Percentiles rank a stretch among this genome's conserved stretches.
Evolutionary conservation across 176 grass and related monocot species (phyloP).

Genomic region (Cenchrus americanus): DNA sequence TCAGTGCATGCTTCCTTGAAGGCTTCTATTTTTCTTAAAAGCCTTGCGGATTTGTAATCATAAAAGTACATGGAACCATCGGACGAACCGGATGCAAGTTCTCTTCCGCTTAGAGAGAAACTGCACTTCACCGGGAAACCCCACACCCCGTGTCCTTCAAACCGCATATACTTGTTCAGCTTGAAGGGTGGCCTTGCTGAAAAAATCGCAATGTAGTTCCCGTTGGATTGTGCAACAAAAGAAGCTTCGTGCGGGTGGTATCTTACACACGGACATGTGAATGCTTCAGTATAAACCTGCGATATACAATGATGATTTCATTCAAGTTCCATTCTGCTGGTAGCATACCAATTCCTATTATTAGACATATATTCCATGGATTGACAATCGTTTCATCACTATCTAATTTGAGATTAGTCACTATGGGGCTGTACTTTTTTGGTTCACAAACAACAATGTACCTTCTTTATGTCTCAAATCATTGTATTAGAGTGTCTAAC

Average conservation of each 20-base stretch:
- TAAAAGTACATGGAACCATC: slow-evolving; percentile 85
- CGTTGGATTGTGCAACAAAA: slow-evolving; percentile 92
- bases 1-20: slow-evolving; percentile 77
- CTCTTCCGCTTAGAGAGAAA: slow-evolving; percentile 63
- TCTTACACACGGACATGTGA: slow-evolving; percentile 81
- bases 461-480: background rate
- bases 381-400: background rate
- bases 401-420: background rate
- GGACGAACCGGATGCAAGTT: slow-evolving; percentile 81
- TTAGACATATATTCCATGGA: background rate
- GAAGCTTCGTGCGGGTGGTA: slow-evolving; percentile 79
- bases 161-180: slow-evolving; percentile 79
- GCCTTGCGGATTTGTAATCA: slow-evolving; percentile 55
- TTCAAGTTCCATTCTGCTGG: slow-evolving; percentile 6
- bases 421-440: background rate
- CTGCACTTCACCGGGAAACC: slow-evolving; percentile 85
- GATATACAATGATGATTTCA: slow-evolving; percentile 9
- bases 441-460: background rate
- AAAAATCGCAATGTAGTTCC: slow-evolving; percentile 88
- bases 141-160: slow-evolving; percentile 84
- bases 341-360: background rate
- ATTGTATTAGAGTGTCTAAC: background rate
- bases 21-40: slow-evolving; percentile 63
- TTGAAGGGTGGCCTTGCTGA: slow-evolving; percentile 69
- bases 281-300: slow-evolving; percentile 89